Base-by-base conservation (phyloP, 305 asterid species). In the Fraxinus albicans region DNA sequence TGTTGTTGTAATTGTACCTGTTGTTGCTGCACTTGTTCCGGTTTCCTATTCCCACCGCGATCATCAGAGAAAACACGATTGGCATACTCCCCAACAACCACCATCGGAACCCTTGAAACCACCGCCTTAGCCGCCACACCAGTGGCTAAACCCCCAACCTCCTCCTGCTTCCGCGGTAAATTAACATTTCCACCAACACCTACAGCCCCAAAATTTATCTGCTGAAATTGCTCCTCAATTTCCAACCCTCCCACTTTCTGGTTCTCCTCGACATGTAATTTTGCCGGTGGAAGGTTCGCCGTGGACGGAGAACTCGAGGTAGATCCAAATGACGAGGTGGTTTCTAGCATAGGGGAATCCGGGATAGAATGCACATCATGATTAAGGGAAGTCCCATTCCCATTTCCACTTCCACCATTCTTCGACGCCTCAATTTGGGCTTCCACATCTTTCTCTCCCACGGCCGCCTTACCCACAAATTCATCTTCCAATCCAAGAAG, bases 251-350 rank as follows among this genome's bases (percentile, higher is more conserved):
- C 88, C 2, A 82, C 82, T 67, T 86, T 86, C n/a, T 88, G 84
- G 74, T 84, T 89, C 87, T 91, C 99, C 70, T 92, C 98, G 53
- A 87, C 88, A 17, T 86, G 90, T 15, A 93, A 94, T 91, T 87
- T 90, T 35, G 90, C 89, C 84, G 97, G 97, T 12, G 97, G 94
- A 87, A 93, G 90, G 89, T 91, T 93, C 21, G 91, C 90, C 84
- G 89, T 77, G 1, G 97, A 92, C 4, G 98, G 98, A 19, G 96
- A 86, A 34, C 97, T 92, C 29, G 92, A 90, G 17, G 96, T 89
- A 13, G 98, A 95, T 50, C 97, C 99, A 78, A 95, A 95, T 29
- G 99, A 95, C 82, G 99, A 95, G 36, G 91, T 79, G 74, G 94
- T 94, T 21, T 89, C 97, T 6, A 91, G 85, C 91, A 94, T 89